Evolutionary conservation across 192 early-diverging fungal genomes (phyloP).

Genomic region (Rhizophlyctis rosea): DNA sequence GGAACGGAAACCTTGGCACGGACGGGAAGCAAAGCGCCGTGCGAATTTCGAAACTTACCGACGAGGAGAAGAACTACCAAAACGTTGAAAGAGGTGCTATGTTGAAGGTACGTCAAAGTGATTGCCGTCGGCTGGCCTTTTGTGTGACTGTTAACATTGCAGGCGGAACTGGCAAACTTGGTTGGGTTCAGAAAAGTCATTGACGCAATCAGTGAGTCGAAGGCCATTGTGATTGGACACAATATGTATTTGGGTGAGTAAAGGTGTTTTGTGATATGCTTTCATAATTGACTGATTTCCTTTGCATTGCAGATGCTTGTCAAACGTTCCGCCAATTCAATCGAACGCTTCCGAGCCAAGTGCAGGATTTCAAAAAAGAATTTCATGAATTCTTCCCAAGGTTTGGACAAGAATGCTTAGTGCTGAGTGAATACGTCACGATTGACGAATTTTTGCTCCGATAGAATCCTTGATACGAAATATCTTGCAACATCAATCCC

Average conservation of each 20-base stretch:
- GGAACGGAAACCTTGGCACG: constrained; percentile 47
- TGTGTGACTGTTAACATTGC: constrained; percentile 2
- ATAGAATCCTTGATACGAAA: constrained; percentile 77
- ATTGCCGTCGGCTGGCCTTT: not conserved
- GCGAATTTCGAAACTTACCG: constrained; percentile 44
- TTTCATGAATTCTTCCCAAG: constrained; percentile 56
- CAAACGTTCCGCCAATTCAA: constrained; percentile 78
- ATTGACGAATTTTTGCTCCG: no score
- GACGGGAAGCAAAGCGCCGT: constrained; percentile 37
- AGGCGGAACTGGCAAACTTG: constrained; percentile 47
- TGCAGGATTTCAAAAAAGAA: constrained; percentile 66
- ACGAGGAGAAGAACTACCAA: constrained; percentile 41
- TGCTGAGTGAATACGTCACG: no score
- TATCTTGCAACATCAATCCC: constrained; percentile 54
- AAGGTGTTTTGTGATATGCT: not conserved
- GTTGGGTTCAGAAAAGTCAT: constrained; percentile 75
- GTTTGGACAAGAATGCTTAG: no score
- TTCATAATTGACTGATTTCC: not conserved
- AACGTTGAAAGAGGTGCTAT: constrained; percentile 15
- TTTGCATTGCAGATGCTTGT: constrained; percentile 60
- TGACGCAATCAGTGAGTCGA: constrained; percentile 65
- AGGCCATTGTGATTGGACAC: constrained; percentile 83
- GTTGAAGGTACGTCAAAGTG: not conserved
- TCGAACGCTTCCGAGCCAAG: constrained; percentile 57
- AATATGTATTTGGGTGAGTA: constrained; percentile 69